phyloP scores from a whole-genome alignment of 305 asterid genomes.

The Solanum aculeatissimum region DNA sequence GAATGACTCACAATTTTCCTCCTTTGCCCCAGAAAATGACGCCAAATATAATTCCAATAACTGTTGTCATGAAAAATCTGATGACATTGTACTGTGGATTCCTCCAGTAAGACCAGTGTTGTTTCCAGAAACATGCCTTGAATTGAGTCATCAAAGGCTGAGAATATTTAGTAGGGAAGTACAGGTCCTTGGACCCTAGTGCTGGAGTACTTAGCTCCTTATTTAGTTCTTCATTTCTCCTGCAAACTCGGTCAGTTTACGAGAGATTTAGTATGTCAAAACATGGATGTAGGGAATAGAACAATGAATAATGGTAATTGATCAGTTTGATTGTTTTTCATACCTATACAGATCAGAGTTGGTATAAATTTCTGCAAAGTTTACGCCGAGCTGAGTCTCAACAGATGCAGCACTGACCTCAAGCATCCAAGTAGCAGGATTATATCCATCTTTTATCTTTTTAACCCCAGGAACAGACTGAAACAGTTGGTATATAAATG shows the following conservation, averaged over 20 bases:
- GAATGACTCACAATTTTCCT: conserved; percentile 20
- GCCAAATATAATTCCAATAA: conserved; percentile 35
- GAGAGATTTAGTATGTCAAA: neutral
- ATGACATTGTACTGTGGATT: conserved; percentile 40
- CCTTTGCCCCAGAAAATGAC: conserved; percentile 42
- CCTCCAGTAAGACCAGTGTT: conserved; percentile 42
- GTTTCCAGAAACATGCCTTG: conserved; percentile 43
- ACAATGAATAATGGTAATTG: neutral
- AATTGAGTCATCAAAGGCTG: conserved; percentile 27
- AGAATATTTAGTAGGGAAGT: conserved; percentile 34
- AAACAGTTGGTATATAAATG: neutral
- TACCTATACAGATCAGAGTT: conserved; percentile 29
- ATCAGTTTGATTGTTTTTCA: neutral
- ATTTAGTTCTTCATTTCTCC: conserved; percentile 30
- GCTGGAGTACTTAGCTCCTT: conserved; percentile 26
- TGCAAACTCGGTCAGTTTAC: neutral
- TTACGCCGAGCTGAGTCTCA: conserved; percentile 21
- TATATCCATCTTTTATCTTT: conserved; percentile 29
- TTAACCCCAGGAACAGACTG: conserved; percentile 29
- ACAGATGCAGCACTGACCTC: conserved; percentile 25
- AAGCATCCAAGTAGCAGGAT: conserved; percentile 47
- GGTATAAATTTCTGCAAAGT: conserved; percentile 27
- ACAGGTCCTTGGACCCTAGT: conserved; percentile 26
- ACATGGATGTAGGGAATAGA: neutral
- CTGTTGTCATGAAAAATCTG: conserved; percentile 35